These are phyloP conservation scores for Canavalia gladiata DNA, from an alignment of 306 rosid genomes.

Conservation along the genomic window DNA sequence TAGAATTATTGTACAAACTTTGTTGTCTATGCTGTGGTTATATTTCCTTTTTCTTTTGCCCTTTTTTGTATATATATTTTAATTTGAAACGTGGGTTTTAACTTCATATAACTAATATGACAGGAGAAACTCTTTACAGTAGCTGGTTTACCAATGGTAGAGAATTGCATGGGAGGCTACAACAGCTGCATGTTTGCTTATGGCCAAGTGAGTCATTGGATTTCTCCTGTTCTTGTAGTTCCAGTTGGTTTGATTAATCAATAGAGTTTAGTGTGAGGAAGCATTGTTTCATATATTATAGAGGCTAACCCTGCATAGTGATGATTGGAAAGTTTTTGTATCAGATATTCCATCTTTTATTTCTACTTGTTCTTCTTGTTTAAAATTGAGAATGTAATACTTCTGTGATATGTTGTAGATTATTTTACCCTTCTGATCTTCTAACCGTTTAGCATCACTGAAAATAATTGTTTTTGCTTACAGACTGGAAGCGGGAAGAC, in stretches of 20 bases:
- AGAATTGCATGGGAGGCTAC: slow-evolving; percentile 95
- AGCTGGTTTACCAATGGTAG: slow-evolving; percentile 97
- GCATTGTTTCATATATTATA: background rate
- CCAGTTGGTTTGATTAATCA: slow-evolving; percentile 20
- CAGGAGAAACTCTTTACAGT: slow-evolving; percentile 95
- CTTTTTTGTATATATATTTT: background rate
- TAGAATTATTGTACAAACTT: slow-evolving; percentile 6
- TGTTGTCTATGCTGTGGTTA: background rate
- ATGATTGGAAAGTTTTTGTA: slow-evolving; percentile 22
- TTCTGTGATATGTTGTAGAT: slow-evolving; percentile 10
- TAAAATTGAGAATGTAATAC: background rate
- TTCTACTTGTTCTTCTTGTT: slow-evolving; percentile 23
- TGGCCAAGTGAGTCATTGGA: slow-evolving; percentile 84
- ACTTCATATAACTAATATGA: slow-evolving; percentile 31
- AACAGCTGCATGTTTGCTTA: slow-evolving; percentile 99
- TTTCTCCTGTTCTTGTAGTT: slow-evolving; percentile 32
- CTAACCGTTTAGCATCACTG: background rate
- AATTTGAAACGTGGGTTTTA: slow-evolving; percentile 37
- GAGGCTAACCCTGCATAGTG: slow-evolving; percentile 7
- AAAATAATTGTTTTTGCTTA: slow-evolving; percentile 37
- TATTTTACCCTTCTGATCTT: background rate
- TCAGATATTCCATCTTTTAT: background rate
- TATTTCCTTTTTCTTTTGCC: background rate
- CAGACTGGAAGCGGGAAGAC: slow-evolving; percentile 99
- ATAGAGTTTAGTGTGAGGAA: background rate